Percentiles rank a stretch among this genome's conserved stretches.
Evolutionary conservation across 495 filamentous ascomycete genomes (phyloP).

Genomic region (Aspergillus nidulans): DNA sequence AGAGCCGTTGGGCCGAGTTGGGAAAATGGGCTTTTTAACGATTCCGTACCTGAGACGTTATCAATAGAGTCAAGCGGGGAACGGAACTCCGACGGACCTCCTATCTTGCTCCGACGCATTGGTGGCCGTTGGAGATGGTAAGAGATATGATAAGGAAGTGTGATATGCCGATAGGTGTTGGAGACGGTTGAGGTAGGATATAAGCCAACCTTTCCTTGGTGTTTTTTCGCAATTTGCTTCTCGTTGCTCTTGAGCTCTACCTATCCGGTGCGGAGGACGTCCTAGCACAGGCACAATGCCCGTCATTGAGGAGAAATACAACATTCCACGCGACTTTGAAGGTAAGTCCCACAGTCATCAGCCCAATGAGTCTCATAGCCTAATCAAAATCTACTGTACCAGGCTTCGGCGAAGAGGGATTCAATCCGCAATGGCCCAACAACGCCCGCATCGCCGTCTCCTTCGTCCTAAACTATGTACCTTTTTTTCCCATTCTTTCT

Average conservation of each 20-base stretch:
- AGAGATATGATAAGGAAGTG: neutral
- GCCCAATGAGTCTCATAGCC: neutral
- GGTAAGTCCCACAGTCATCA: neutral
- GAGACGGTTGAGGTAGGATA: no score
- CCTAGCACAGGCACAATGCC: slow-evolving; percentile 5
- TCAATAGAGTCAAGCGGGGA: neutral
- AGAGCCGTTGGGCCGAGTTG: neutral
- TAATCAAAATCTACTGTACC: neutral
- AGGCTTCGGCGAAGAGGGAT: slow-evolving; percentile 10
- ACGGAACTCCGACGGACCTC: neutral
- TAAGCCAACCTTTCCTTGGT: no score
- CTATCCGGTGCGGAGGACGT: no score
- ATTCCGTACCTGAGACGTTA: neutral
- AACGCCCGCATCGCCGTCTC: slow-evolving; percentile 9
- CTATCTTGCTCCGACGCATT: neutral
- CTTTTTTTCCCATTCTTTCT: neutral
- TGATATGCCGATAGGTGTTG: neutral
- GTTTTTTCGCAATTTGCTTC: no score
- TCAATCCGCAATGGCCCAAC: slow-evolving; percentile 10
- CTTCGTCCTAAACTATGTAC: slow-evolving; percentile 9
- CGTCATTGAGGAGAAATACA: slow-evolving; percentile 7
- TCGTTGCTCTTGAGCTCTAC: no score
- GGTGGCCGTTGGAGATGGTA: no score
- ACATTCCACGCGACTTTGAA: slow-evolving; percentile 7
- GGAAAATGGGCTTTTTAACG: neutral